Evolutionary conservation across 176 grass and related monocot genomes (phyloP), one percentile per base, ranked within the genome.

Genomic region (Neostapfia colusana): DNA sequence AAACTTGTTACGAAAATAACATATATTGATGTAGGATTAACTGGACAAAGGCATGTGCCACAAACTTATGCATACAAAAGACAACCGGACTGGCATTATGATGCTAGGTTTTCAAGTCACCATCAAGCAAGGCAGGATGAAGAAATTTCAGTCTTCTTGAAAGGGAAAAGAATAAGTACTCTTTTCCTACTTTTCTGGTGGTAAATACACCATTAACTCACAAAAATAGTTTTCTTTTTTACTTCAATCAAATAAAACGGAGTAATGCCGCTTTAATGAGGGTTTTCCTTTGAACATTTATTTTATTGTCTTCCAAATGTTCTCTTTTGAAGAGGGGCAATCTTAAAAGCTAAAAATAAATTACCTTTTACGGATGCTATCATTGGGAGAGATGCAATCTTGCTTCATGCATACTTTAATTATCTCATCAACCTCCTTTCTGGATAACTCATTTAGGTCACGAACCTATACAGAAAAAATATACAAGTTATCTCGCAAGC

Each of bases 371-470:
- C 85, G 77, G 73, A 87, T 81, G 58, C 72, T 72, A 65, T 84
- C 81, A 11, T 84, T 81, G 64, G 62, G 77, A 55, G 85, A 77
- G 36, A 88, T 83, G 69, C 86, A 88, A 79, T 88, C 86, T 79
- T 88, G 80, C 69, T 83, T 88, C 86, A 88, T 83, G 81, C 86
- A 88, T 45, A 74, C 36, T 79, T 88, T 83, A 69, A 88, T 79
- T 79, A 88, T 89, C 73, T 81, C 87, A 73, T 89, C 82, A 43
- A 89, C 78, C 41, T 89, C 87, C 67, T 85, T 85, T 63, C 87
- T 88, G 45, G 86, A 79, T 54, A 88, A 69, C n/a, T 88, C 86
- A 63, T 88, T 88, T 28, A 88, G 61, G 63, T 88, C 86, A 67
- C 75, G 80, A 63, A 83, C 66, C 86, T 88, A 64, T 11, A 68